Evolutionary conservation across 1,139 yeast genomes (phyloP).

Genomic region (Saccharomyces hybrid): DNA sequence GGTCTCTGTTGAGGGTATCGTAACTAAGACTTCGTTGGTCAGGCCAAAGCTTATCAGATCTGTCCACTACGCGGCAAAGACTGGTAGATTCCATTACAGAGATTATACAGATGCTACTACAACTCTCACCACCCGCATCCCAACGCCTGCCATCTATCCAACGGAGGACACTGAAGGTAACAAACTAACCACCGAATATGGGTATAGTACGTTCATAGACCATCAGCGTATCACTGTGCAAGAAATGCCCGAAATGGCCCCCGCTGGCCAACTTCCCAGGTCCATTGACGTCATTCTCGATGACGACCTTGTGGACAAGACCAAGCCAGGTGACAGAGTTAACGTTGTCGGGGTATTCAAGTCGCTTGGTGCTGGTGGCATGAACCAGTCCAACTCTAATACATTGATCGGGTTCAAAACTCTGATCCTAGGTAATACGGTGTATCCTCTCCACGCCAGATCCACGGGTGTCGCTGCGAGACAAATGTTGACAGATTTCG

Average conservation of each 20-base stretch:
- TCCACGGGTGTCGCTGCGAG: slow-evolving; percentile 77
- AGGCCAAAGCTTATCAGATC: slow-evolving; percentile 89
- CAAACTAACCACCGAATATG: slow-evolving; percentile 82
- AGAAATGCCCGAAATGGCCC: slow-evolving; percentile 98
- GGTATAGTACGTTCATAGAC: slow-evolving; percentile 86
- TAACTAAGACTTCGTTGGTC: slow-evolving; percentile 85
- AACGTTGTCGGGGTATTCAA: slow-evolving; percentile 93
- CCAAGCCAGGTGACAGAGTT: slow-evolving; percentile 94
- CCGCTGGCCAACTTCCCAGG: slow-evolving; percentile 95
- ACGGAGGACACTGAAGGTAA: slow-evolving; percentile 90
- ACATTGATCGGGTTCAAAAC: slow-evolving; percentile 66
- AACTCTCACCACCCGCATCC: slow-evolving; percentile 54
- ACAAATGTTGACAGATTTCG: slow-evolving; percentile 70
- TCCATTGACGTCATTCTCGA: slow-evolving; percentile 85
- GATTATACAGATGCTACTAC: slow-evolving; percentile 93
- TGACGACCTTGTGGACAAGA: slow-evolving; percentile 85
- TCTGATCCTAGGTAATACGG: slow-evolving; percentile 76
- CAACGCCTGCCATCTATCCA: slow-evolving; percentile 87
- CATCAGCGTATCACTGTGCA: slow-evolving; percentile 91
- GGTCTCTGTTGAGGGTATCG: slow-evolving; percentile 91
- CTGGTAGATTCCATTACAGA: slow-evolving; percentile 79
- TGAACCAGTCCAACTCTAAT: slow-evolving; percentile 35
- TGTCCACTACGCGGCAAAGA: slow-evolving; percentile 85
- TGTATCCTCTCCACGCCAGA: slow-evolving; percentile 81
- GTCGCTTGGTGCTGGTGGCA: slow-evolving; percentile 73